These are phyloP conservation scores for Fusarium luffae DNA, from an alignment of 2,329 filamentous ascomycete genomes.

Conservation along the genomic window DNA sequence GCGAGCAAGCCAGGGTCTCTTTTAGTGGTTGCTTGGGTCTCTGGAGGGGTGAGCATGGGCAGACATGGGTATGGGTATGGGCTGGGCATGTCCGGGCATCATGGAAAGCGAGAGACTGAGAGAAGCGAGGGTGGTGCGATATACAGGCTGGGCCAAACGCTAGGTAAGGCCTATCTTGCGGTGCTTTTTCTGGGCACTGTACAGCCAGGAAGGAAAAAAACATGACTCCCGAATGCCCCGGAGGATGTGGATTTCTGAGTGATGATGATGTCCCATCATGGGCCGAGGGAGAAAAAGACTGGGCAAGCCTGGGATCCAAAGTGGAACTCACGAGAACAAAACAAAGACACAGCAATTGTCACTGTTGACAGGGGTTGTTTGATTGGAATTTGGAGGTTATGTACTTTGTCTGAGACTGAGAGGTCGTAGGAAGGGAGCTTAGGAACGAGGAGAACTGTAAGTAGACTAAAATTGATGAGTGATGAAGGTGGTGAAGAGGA, in stretches of 20 bases:
- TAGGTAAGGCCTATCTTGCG: constrained; percentile 11
- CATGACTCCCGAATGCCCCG: constrained; percentile 20
- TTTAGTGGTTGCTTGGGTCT: constrained; percentile 30
- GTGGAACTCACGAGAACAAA: constrained; percentile 38
- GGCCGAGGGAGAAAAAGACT: constrained; percentile 24
- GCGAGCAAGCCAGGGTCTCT: constrained; percentile 27
- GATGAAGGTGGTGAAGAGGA: background rate
- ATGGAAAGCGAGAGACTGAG: background rate
- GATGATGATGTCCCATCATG: constrained; percentile 32
- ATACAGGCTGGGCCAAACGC: background rate
- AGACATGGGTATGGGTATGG: background rate
- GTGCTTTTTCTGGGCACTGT: constrained; percentile 32
- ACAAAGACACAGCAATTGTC: constrained; percentile 30
- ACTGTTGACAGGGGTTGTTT: constrained; percentile 19
- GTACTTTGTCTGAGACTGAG: constrained; percentile 12
- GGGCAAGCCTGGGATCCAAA: constrained; percentile 2
- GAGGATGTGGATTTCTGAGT: constrained; percentile 27
- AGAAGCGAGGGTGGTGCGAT: constrained; percentile 10
- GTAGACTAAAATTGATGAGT: background rate
- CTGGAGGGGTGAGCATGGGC: constrained; percentile 5
- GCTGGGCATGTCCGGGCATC: background rate
- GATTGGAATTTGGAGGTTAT: constrained; percentile 28
- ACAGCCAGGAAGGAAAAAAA: constrained; percentile 4
- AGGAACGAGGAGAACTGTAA: background rate
- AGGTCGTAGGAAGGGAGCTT: constrained; percentile 12